Percentiles rank a stretch among this genome's conserved stretches.
Evolutionary conservation across 1,284 basidiomycete genomes (phyloP).

Genomic region (Trametes pubescens): DNA sequence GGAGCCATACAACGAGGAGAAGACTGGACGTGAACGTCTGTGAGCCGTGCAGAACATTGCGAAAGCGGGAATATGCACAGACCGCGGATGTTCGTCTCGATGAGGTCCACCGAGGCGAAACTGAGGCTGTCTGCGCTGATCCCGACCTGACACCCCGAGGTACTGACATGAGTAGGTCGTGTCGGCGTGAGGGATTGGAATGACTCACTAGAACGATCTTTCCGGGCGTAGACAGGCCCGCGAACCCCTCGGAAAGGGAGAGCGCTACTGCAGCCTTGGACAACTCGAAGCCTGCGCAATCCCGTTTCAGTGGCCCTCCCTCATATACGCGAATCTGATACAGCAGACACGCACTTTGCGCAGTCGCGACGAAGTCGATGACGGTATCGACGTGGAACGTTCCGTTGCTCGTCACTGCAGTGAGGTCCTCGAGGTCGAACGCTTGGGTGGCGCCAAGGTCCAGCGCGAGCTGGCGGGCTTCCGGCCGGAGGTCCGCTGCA

Average conservation of each 20-base stretch:
- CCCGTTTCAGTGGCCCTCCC: not conserved
- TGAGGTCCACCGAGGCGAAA: slow-evolving; percentile 14
- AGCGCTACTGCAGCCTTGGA: slow-evolving; percentile 1
- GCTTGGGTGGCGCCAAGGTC: slow-evolving; percentile 2
- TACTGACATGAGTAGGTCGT: not conserved
- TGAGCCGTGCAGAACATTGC: not conserved
- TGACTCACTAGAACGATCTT: slow-evolving; percentile 14
- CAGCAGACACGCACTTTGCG: not conserved
- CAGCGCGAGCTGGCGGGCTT: not conserved
- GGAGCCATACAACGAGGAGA: not conserved
- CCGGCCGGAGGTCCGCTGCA: slow-evolving; percentile 15
- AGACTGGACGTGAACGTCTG: not conserved
- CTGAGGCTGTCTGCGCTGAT: slow-evolving; percentile 18
- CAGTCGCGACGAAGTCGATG: slow-evolving; percentile 12
- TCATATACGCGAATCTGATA: too few species aligned
- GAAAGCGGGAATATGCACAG: not conserved
- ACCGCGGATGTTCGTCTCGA: not conserved
- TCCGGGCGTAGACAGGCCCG: not conserved
- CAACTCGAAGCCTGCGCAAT: slow-evolving; percentile 4
- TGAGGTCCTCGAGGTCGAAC: slow-evolving; percentile 9
- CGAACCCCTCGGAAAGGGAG: not conserved
- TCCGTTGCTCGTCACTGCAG: slow-evolving; percentile 2
- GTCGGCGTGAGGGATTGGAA: not conserved
- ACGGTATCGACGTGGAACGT: slow-evolving; percentile 15
- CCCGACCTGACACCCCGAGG: slow-evolving; percentile 1